A percentile compares a stretch with the other conserved stretches of the same genome.
These are phyloP conservation scores for Calvatia gigantea DNA, from an alignment of 768 basidiomycete species.

Conservation along the genomic window DNA sequence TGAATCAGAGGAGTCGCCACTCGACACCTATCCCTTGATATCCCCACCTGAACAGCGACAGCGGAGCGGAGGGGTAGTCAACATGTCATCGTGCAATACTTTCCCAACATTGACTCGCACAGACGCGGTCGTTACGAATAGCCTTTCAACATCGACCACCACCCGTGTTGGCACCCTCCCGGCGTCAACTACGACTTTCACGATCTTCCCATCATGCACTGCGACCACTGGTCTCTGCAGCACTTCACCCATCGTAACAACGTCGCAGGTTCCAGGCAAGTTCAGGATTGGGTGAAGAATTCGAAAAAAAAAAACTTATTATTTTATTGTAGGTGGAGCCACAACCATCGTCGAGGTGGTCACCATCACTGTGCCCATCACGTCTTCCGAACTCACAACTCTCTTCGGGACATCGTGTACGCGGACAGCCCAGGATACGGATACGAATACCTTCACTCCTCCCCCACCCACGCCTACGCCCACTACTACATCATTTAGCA, in stretches of 20 bases:
- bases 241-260: not conserved
- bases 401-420: constrained; percentile 8
- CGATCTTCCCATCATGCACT: constrained; percentile 2
- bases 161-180: constrained; percentile 11
- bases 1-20: not conserved
- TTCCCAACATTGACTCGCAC: constrained; percentile 10
- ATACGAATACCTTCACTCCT: not conserved
- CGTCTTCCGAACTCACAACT: constrained; percentile 5
- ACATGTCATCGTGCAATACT: constrained; percentile 9
- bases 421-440: not conserved
- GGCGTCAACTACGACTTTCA: constrained; percentile 6
- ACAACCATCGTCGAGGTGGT: constrained; percentile 1
- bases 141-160: constrained; percentile 7
- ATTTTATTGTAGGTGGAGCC: not conserved
- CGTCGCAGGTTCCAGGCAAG: constrained; percentile 8
- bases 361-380: constrained; percentile 8
- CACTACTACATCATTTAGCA: constrained; percentile 7
- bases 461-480: not conserved
- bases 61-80: not conserved
- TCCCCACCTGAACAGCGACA: constrained; percentile 16
- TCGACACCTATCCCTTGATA: not conserved
- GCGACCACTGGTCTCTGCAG: not conserved
- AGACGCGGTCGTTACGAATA: constrained; percentile 6
- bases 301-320: not conserved
- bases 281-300: not conserved